Evolutionary conservation across 1,139 yeast species (phyloP).

Genomic region (Blastobotrys ciferrii): DNA sequence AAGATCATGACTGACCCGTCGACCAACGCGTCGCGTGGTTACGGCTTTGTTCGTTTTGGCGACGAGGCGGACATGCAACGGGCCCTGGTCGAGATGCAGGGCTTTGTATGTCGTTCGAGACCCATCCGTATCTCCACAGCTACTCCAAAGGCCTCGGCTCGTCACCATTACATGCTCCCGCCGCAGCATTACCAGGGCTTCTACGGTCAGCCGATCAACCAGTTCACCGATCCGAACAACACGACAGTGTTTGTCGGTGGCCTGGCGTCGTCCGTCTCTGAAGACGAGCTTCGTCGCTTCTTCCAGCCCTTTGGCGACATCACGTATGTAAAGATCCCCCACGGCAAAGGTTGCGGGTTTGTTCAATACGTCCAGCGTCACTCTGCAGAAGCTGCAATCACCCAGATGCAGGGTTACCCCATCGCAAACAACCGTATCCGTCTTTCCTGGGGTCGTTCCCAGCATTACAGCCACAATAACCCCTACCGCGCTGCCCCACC

Average conservation of each 20-base stretch:
- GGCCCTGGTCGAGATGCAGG: slow-evolving; percentile 82
- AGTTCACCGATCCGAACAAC: slow-evolving; percentile 73
- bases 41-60: slow-evolving; percentile 86
- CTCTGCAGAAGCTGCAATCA: slow-evolving; percentile 87
- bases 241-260: slow-evolving; percentile 97
- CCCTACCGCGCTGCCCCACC: slow-evolving; percentile 37
- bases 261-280: slow-evolving; percentile 68
- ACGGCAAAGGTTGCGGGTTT: slow-evolving; percentile 92
- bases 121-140: slow-evolving; percentile 77
- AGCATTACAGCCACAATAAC: slow-evolving; percentile 26
- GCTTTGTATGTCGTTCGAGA: slow-evolving; percentile 67
- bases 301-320: slow-evolving; percentile 86
- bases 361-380: slow-evolving; percentile 76
- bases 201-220: slow-evolving; percentile 41
- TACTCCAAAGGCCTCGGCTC: slow-evolving; percentile 49
- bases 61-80: slow-evolving; percentile 69
- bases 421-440: slow-evolving; percentile 84
- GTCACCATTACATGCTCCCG: slow-evolving; percentile 14
- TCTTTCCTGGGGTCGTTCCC: slow-evolving; percentile 82
- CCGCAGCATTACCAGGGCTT: slow-evolving; percentile 27
- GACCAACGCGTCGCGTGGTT: slow-evolving; percentile 77
- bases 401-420: slow-evolving; percentile 89
- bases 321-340: slow-evolving; percentile 82
- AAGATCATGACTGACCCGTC: slow-evolving; percentile 82
- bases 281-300: slow-evolving; percentile 67